phyloP scores from a whole-genome alignment of 192 early-diverging fungal genomes.

The Backusella circina region DNA sequence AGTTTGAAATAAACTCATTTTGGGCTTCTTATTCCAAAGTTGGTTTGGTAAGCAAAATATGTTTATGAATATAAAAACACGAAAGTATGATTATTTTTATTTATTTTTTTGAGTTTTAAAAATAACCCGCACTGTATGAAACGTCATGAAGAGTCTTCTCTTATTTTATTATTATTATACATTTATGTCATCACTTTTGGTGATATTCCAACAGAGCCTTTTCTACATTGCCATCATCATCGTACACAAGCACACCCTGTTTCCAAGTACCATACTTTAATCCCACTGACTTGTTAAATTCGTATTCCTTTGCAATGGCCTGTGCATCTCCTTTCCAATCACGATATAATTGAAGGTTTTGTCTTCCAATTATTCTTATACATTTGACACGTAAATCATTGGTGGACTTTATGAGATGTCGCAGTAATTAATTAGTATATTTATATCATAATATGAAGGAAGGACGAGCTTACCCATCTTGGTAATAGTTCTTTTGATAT shows the following conservation, averaged over 20 bases:
- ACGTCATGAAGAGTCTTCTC: no score
- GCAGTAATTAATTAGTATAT: no score
- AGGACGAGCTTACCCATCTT: constrained; percentile 58
- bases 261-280: constrained; percentile 76
- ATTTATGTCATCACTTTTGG: neutral
- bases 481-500: constrained; percentile 76
- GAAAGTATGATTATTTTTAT: neutral
- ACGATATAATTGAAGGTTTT: constrained; percentile 83
- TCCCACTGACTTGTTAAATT: constrained; percentile 79
- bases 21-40: no score
- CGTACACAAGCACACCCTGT: constrained; percentile 72
- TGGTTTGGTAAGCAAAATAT: no score
- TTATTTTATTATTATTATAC: neutral
- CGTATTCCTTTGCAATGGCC: constrained; percentile 68
- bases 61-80: no score
- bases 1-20: constrained; percentile 36
- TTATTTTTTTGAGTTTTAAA: neutral
- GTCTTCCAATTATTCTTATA: constrained; percentile 81
- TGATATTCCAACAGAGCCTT: constrained; percentile 41
- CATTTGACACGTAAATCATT: constrained; percentile 85
- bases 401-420: constrained; percentile 46
- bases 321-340: constrained; percentile 78
- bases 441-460: neutral
- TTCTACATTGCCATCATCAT: constrained; percentile 77
- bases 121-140: neutral